phyloP scores from a whole-genome alignment of 225 moss, liverwort and hornwort genomes.

The Rhytidiadelphus loreus region DNA sequence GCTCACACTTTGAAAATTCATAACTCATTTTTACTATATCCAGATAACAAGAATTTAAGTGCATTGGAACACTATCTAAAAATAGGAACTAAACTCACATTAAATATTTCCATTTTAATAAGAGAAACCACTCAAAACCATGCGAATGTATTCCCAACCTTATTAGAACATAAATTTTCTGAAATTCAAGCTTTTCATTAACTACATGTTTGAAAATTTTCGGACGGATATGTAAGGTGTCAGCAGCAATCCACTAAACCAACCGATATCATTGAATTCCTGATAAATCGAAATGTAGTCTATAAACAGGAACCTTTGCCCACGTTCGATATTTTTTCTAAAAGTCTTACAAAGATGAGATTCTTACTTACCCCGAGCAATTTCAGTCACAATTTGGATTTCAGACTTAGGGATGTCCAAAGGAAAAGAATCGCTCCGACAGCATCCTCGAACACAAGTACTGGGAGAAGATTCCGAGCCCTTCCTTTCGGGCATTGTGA shows the following conservation, averaged over 20 bases:
- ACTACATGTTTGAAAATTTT: background rate
- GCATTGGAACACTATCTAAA: background rate
- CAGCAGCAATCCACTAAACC: background rate
- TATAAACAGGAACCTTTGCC: background rate
- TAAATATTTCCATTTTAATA: background rate
- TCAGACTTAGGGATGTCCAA: conserved; percentile 36
- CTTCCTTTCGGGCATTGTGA: conserved; percentile 21
- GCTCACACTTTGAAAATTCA: background rate
- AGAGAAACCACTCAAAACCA: background rate
- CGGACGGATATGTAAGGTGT: background rate
- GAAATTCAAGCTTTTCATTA: background rate
- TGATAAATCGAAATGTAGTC: background rate
- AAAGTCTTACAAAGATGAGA: background rate
- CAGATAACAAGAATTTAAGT: background rate
- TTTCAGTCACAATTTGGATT: conserved; percentile 35
- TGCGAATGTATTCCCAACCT: background rate
- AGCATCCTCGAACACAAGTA: conserved; percentile 56
- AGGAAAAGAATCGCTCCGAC: conserved; percentile 28
- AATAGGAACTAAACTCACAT: background rate
- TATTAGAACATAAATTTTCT: background rate
- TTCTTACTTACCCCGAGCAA: conserved; percentile 35
- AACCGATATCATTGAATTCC: background rate
- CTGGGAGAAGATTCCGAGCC: background rate
- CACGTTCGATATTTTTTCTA: background rate
- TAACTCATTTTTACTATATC: background rate